Conservation (phyloP, 2,329 filamentous ascomycete species). For the Aspergillus fijiensis region DNA sequence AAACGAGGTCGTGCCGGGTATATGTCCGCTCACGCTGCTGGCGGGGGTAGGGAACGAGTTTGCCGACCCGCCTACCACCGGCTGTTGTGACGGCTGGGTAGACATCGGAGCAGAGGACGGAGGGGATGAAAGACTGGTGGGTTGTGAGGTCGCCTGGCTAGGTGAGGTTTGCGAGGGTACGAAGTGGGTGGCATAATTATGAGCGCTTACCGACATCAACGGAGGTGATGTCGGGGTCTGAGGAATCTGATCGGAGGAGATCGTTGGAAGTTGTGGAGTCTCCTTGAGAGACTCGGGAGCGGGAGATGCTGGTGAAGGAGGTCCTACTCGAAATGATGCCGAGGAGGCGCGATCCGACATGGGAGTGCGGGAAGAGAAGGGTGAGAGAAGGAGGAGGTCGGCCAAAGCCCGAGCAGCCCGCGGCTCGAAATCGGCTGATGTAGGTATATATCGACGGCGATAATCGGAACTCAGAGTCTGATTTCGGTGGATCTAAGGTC, state of each 20-base stretch:
- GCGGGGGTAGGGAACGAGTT: conserved; percentile 48
- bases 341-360: conserved; percentile 42
- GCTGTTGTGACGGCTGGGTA: conserved; percentile 44
- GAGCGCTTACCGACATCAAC: conserved; percentile 52
- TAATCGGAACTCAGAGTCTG: conserved; percentile 9
- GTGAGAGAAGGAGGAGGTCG: conserved; percentile 13
- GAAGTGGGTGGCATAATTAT: conserved; percentile 50
- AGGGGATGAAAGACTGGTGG: conserved; percentile 41
- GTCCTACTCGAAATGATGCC: conserved; percentile 37
- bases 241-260: conserved; percentile 35
- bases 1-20: conserved; percentile 28
- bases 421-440: conserved; percentile 10
- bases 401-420: conserved; percentile 18
- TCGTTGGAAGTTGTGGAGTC: conserved; percentile 25
- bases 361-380: conserved; percentile 15
- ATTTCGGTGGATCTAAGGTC: conserved; percentile 15
- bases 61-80: conserved; percentile 35
- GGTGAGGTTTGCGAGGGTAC: conserved; percentile 47
- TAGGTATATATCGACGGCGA: conserved; percentile 12
- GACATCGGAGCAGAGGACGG: conserved; percentile 45
- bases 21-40: conserved; percentile 44
- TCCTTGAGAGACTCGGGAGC: conserved; percentile 41
- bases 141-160: conserved; percentile 44
- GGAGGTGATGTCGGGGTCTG: conserved; percentile 46
- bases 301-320: conserved; percentile 46